These are phyloP conservation scores for Mrakia blollopis DNA, from an alignment of 768 basidiomycete genomes.

Conservation along the genomic window DNA sequence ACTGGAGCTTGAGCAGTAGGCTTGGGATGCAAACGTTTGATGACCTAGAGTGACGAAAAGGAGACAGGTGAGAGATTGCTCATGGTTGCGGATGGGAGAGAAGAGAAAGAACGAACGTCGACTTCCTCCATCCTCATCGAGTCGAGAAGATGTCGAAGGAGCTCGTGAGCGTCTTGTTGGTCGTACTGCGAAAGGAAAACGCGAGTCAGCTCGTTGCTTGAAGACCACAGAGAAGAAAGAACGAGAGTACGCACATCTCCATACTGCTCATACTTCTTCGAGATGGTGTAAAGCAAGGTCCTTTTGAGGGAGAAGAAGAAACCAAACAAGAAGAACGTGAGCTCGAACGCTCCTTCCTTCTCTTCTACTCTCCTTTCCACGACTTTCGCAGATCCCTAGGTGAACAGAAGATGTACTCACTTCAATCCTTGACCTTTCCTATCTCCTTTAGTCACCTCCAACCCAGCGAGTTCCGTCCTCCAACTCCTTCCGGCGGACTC, in stretches of 20 bases:
- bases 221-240: too few relatives aligned
- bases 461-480: slow-evolving; percentile 20
- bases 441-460: slow-evolving; percentile 16
- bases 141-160: slow-evolving; percentile 80
- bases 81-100: neutral
- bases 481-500: slow-evolving; percentile 17
- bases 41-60: neutral
- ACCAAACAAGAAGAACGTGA: slow-evolving; percentile 9
- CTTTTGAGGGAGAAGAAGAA: slow-evolving; percentile 15
- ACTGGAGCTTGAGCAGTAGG: neutral
- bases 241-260: slow-evolving; percentile 52
- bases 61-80: neutral
- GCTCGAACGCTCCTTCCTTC: slow-evolving; percentile 26
- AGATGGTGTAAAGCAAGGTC: slow-evolving; percentile 58
- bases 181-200: slow-evolving; percentile 52
- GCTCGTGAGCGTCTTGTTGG: slow-evolving; percentile 95
- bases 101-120: slow-evolving; percentile 53
- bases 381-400: slow-evolving; percentile 37
- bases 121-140: slow-evolving; percentile 91
- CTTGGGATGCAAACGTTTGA: neutral
- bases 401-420: slow-evolving; percentile 5
- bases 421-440: slow-evolving; percentile 31
- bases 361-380: neutral
- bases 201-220: neutral
- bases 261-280: slow-evolving; percentile 88